phyloP scores from a whole-genome alignment of 2,329 filamentous ascomycete genomes.

The Hypoxylon sp. region DNA sequence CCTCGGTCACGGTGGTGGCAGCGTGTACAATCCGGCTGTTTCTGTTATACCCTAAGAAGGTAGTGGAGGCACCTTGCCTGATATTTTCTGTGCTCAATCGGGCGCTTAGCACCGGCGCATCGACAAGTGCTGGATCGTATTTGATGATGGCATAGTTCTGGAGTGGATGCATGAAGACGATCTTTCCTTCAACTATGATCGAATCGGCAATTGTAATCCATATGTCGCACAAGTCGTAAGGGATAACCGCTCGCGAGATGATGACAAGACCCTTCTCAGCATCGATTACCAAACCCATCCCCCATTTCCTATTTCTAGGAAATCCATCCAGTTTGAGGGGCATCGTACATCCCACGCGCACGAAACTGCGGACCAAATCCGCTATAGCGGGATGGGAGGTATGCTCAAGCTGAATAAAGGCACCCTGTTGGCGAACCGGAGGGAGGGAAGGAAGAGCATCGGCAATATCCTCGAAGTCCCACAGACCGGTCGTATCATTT shows the following conservation, averaged over 20 bases:
- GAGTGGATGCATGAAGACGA: conserved; percentile 93
- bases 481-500: conserved; percentile 88
- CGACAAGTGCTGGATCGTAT: conserved; percentile 92
- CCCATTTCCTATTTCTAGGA: conserved; percentile 91
- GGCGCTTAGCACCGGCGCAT: conserved; percentile 90
- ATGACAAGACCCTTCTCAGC: conserved; percentile 94
- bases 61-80: conserved; percentile 91
- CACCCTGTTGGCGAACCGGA: conserved; percentile 78
- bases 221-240: conserved; percentile 96
- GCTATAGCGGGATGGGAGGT: conserved; percentile 90
- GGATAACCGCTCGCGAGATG: conserved; percentile 92
- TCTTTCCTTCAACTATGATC: conserved; percentile 91
- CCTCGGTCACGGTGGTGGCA: conserved; percentile 94
- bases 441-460: conserved; percentile 79
- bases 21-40: conserved; percentile 93
- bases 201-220: conserved; percentile 96
- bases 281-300: conserved; percentile 96
- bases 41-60: conserved; percentile 98
- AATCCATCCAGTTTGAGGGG: conserved; percentile 98
- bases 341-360: conserved; percentile 91
- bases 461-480: conserved; percentile 91
- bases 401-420: conserved; percentile 91
- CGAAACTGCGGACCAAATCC: conserved; percentile 92
- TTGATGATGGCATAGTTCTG: conserved; percentile 97
- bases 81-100: conserved; percentile 82